These are phyloP conservation scores for Mrakiaceae sp. DNA, from an alignment of 1,284 basidiomycete genomes.

Conservation along the genomic window DNA sequence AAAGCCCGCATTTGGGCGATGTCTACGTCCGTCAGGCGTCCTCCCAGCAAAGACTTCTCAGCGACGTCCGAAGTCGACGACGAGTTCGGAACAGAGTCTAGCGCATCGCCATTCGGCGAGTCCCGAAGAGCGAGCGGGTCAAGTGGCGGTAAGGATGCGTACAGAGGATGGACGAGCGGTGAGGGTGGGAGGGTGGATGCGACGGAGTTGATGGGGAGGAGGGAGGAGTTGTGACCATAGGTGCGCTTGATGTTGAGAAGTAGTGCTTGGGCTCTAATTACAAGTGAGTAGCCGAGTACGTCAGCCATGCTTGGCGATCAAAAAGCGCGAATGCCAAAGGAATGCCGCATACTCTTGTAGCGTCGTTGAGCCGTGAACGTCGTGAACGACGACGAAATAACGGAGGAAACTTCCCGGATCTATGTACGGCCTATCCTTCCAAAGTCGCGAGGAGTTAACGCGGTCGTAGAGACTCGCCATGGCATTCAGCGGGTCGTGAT, in stretches of 20 bases:
- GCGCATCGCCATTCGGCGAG: neutral
- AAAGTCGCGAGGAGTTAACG: slow-evolving; percentile 17
- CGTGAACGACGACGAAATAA: slow-evolving; percentile 36
- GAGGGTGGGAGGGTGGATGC: slow-evolving; percentile 3
- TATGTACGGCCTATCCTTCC: slow-evolving; percentile 30
- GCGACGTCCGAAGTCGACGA: neutral
- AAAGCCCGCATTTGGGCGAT: slow-evolving; percentile 70
- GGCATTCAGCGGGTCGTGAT: slow-evolving; percentile 28
- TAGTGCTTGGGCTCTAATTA: slow-evolving; percentile 26
- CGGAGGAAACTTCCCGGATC: slow-evolving; percentile 28
- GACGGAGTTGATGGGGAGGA: slow-evolving; percentile 33
- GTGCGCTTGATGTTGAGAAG: slow-evolving; percentile 30
- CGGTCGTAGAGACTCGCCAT: slow-evolving; percentile 27
- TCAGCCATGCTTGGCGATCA: slow-evolving; percentile 8
- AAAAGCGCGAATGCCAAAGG: too few relatives aligned
- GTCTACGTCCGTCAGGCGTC: slow-evolving; percentile 57
- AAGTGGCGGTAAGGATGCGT: neutral
- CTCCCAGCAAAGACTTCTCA: slow-evolving; percentile 21
- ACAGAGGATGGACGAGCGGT: slow-evolving; percentile 9
- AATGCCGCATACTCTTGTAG: neutral
- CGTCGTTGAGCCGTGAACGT: slow-evolving; percentile 20
- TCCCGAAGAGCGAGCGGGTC: slow-evolving; percentile 6
- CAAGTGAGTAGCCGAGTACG: neutral
- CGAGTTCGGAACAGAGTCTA: neutral
- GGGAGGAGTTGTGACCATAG: slow-evolving; percentile 34